A percentile compares a stretch with the other conserved stretches of the same genome.
phyloP scores from a whole-genome alignment of 306 rosid species.

The Cicer chorassanicum region DNA sequence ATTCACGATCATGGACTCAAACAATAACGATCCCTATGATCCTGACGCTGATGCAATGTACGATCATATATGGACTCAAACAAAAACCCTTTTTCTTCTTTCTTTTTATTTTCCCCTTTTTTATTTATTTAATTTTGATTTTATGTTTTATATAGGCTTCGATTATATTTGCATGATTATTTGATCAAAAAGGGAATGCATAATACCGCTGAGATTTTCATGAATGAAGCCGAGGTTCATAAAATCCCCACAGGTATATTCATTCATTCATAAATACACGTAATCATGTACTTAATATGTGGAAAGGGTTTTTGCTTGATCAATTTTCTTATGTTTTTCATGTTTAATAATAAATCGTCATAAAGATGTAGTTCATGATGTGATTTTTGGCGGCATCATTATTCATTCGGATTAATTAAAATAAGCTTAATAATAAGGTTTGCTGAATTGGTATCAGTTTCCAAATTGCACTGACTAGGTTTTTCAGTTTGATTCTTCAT shows the following conservation, averaged over 20 bases:
- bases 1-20: background rate
- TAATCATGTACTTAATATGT: no score
- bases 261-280: background rate
- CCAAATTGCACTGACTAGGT: background rate
- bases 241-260: conserved; percentile 33
- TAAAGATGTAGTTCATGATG: background rate
- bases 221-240: conserved; percentile 44
- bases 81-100: background rate
- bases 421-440: background rate
- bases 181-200: conserved; percentile 56
- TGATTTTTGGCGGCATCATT: background rate
- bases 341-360: background rate
- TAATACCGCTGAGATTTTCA: conserved; percentile 53
- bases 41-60: conserved; percentile 30
- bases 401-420: background rate
- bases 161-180: conserved; percentile 55
- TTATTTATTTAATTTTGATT: background rate
- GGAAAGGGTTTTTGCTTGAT: background rate
- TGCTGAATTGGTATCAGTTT: background rate
- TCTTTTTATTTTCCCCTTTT: background rate
- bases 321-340: background rate
- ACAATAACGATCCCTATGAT: background rate
- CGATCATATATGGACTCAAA: background rate
- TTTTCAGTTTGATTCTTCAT: conserved; percentile 17
- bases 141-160: conserved; percentile 43